These are phyloP conservation scores for Cyclocybe aegerita DNA, from an alignment of 768 basidiomycete genomes.

Conservation along the genomic window DNA sequence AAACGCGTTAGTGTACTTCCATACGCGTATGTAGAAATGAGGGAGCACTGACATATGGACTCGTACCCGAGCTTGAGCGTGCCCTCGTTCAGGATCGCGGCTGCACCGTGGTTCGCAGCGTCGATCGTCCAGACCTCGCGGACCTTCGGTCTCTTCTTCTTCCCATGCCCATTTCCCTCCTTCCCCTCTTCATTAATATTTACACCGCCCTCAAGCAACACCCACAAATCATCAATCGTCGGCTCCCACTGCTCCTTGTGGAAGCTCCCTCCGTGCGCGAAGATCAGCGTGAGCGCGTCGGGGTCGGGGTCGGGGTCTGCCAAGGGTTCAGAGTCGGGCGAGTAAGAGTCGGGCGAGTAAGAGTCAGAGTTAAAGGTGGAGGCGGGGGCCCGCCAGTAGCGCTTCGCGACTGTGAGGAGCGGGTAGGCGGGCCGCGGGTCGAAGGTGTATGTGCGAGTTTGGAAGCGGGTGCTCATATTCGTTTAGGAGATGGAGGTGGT, in stretches of 20 bases:
- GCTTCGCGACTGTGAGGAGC: slow-evolving; percentile 46
- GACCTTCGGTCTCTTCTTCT: no score
- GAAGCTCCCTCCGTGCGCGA: slow-evolving; percentile 54
- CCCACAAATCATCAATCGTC: slow-evolving; percentile 44
- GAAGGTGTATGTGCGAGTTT: slow-evolving; percentile 37
- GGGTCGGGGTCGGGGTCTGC: slow-evolving; percentile 22
- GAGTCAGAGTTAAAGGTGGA: no score
- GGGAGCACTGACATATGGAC: slow-evolving; percentile 42
- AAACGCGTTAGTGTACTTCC: no score
- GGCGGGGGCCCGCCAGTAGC: slow-evolving; percentile 41
- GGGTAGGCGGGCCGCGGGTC: slow-evolving; percentile 55
- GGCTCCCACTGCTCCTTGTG: slow-evolving; percentile 66
- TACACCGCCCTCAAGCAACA: slow-evolving; percentile 19
- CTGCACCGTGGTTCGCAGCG: slow-evolving; percentile 55
- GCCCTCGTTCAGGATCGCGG: slow-evolving; percentile 46
- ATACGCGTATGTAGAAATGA: no score
- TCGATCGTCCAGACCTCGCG: slow-evolving; percentile 53
- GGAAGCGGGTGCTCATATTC: slow-evolving; percentile 8
- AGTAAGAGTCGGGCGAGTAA: no score
- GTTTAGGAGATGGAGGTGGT: no score
- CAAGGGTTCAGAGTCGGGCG: no score
- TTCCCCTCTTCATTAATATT: no score
- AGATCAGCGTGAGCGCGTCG: slow-evolving; percentile 45
- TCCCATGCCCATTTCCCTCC: no score
- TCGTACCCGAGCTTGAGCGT: slow-evolving; percentile 39